Base-by-base conservation (phyloP, 345 rosid species). In the Brassica nigra region DNA sequence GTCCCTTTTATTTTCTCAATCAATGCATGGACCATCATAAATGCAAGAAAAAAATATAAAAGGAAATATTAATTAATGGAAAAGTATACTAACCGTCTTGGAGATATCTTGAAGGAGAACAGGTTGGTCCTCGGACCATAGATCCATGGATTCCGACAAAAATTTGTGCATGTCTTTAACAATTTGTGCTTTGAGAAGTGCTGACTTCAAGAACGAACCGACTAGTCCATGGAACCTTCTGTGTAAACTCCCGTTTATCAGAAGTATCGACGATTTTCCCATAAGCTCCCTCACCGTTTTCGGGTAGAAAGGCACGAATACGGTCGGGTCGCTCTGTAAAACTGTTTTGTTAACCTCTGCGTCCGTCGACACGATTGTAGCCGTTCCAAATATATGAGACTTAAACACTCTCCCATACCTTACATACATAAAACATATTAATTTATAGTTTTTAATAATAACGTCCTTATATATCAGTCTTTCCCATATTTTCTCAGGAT, bases 371-470 rank as follows among this genome's bases (percentile, higher is more conserved):
- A 96, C 91, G 1, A 96, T 89, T 1, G 93, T 89, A 12, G 89
- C 89, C 47, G 86, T 88, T 16, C 99, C 98, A 84, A 93, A 96
- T 73, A 96, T 88, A 82, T 96, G 99, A 7, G 99, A 91, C 89
- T 90, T 96, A 79, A 96, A 96, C 87, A 96, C 97, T 82, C 90
- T 92, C 37, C 99, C 99, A 55, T 90, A 90, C 86, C 98, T 94
- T 9, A 66, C 34, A 6, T 23, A 37, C 37, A 58, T 49, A 70
- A 62, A 61, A 8, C 16, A 15, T 7, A 62, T 23, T 28, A 29
- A 31, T 49, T 4, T 0, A 55, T 52, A 44, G 14, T 9, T 42
- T 11, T 12, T 8, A 58, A 66, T 16, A 30, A 15, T 27, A 68
- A 14, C 36, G 16, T 66, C 55, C 5, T 67, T 23, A 23, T 20